Evolutionary conservation across 2,329 filamentous ascomycete species (phyloP).

Genomic region (Elsinoe necatrix): DNA sequence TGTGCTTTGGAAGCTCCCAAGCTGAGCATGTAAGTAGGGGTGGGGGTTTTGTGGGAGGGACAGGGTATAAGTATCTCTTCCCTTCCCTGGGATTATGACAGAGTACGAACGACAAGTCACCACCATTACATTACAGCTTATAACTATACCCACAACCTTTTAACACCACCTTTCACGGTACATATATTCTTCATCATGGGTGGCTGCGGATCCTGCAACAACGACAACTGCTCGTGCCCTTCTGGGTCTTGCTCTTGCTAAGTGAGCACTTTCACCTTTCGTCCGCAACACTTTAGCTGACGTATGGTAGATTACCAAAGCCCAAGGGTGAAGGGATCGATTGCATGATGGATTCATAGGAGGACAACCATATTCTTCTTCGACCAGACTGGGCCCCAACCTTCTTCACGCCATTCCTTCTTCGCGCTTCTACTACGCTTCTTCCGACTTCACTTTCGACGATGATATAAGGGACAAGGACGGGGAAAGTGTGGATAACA

Average conservation of each 20-base stretch:
- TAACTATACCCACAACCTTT: constrained; percentile 16
- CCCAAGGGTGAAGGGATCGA: neutral
- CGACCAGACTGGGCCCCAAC: neutral
- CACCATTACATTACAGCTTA: neutral
- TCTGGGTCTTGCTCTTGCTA: constrained; percentile 26
- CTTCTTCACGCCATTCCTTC: neutral
- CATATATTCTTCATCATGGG: constrained; percentile 25
- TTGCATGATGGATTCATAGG: neutral
- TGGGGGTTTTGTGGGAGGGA: neutral
- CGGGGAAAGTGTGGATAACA: neutral
- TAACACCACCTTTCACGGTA: constrained; percentile 19
- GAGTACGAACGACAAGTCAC: neutral
- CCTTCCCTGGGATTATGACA: neutral
- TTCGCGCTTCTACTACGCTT: neutral
- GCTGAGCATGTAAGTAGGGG: neutral
- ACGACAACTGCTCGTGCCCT: constrained; percentile 25
- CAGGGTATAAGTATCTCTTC: constrained; percentile 12
- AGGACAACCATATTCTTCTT: constrained; percentile 1
- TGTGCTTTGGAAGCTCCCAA: neutral
- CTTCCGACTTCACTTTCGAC: neutral
- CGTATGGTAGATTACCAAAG: neutral
- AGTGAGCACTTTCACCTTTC: constrained; percentile 18
- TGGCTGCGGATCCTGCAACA: constrained; percentile 26
- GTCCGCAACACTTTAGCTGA: neutral
- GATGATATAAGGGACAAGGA: neutral